These are phyloP conservation scores for Agaricus subrufescens DNA, from an alignment of 768 basidiomycete genomes.

Conservation along the genomic window DNA sequence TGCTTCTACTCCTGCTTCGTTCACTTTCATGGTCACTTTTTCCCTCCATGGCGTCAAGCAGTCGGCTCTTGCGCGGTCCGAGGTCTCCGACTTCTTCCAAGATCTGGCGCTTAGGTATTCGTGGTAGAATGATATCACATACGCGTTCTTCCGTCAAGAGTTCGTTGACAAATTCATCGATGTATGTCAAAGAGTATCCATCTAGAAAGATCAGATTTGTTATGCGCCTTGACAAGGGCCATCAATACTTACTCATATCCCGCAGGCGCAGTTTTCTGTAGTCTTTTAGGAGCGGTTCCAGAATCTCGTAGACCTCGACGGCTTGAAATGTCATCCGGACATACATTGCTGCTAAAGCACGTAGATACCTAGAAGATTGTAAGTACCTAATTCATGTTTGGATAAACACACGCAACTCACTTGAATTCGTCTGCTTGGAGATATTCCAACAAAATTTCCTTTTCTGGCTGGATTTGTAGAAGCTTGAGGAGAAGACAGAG, in stretches of 20 bases:
- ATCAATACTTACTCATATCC: constrained; percentile 58
- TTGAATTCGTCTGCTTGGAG: constrained; percentile 97
- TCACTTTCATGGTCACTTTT: constrained; percentile 50
- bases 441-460: constrained; percentile 95
- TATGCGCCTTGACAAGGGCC: background rate
- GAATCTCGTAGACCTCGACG: constrained; percentile 85
- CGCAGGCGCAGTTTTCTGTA: constrained; percentile 83
- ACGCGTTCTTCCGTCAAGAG: constrained; percentile 87
- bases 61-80: constrained; percentile 74
- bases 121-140: constrained; percentile 94
- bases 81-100: constrained; percentile 93
- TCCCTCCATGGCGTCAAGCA: constrained; percentile 87
- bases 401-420: constrained; percentile 40
- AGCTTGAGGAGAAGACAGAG: constrained; percentile 90
- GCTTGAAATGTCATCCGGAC: constrained; percentile 91
- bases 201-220: constrained; percentile 35
- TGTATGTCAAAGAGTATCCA: constrained; percentile 80
- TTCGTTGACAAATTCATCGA: constrained; percentile 89
- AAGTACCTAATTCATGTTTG: background rate
- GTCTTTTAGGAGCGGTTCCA: constrained; percentile 94
- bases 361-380: constrained; percentile 66
- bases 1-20: constrained; percentile 30
- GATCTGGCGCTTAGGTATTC: constrained; percentile 77
- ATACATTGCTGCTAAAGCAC: constrained; percentile 91
- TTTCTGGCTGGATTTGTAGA: constrained; percentile 95